phyloP scores from a whole-genome alignment of 2,329 filamentous ascomycete species.

The Didymella pinodella region DNA sequence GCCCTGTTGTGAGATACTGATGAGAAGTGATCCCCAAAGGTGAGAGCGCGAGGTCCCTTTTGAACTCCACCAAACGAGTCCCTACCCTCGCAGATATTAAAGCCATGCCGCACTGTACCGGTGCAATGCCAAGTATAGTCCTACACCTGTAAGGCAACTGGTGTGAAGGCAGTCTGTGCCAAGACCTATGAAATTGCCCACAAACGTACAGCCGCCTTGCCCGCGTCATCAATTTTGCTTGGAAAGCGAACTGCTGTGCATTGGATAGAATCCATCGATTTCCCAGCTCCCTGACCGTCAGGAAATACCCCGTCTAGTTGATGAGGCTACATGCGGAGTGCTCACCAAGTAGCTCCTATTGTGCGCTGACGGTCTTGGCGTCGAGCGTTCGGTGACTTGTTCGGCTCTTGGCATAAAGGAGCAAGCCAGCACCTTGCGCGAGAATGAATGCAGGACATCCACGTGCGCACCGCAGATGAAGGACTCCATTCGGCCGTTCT shows the following conservation, averaged over 20 bases:
- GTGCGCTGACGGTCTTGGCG: constrained; percentile 6
- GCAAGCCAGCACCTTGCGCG: constrained; percentile 3
- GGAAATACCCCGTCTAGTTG: not conserved
- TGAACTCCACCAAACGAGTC: not conserved
- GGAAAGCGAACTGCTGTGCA: not conserved
- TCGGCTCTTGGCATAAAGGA: constrained; percentile 7
- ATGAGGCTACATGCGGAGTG: constrained; percentile 1
- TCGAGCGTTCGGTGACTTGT: not conserved
- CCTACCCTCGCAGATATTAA: not conserved
- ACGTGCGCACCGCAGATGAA: not conserved
- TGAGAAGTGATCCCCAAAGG: not conserved
- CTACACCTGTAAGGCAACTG: not conserved
- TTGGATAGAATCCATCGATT: not conserved
- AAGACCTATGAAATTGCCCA: not conserved
- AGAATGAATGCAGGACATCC: not conserved
- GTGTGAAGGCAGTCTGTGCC: constrained; percentile 1
- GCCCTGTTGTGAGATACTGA: not conserved
- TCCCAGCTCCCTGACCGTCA: not conserved
- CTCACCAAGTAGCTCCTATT: not conserved
- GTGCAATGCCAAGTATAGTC: constrained; percentile 3
- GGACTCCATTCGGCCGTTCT: not conserved
- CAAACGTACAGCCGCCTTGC: constrained; percentile 1
- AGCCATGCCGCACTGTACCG: not conserved
- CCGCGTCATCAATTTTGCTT: not conserved
- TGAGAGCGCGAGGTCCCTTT: not conserved